Percentiles rank a stretch among this genome's conserved stretches.
Conservation (phyloP, 345 rosid species). For the Aethionema arabicum region DNA sequence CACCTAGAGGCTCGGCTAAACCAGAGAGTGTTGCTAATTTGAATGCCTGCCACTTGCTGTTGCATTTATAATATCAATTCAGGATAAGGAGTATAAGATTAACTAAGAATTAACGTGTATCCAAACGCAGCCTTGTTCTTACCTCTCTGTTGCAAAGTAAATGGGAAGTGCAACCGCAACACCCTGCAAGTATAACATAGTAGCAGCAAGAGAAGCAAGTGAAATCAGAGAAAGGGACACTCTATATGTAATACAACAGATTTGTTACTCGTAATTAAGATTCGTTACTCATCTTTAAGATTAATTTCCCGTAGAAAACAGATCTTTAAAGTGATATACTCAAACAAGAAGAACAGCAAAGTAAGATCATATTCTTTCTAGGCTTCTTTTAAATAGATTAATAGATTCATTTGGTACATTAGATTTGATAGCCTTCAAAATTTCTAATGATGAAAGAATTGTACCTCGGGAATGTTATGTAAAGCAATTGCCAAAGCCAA, state of each 20-base stretch:
- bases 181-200: conserved; percentile 53
- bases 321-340: neutral
- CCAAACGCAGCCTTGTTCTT: conserved; percentile 30
- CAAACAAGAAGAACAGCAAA: conserved; percentile 9
- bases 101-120: conserved; percentile 2
- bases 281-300: neutral
- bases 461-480: conserved; percentile 99
- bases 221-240: conserved; percentile 19
- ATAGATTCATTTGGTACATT: conserved; percentile 2
- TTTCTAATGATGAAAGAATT: conserved; percentile 23
- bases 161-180: conserved; percentile 97
- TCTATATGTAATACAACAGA: neutral
- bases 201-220: conserved; percentile 27
- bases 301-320: conserved; percentile 8
- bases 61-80: conserved; percentile 28
- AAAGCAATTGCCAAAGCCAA: conserved; percentile 95
- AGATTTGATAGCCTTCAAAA: conserved; percentile 17
- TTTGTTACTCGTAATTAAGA: too few relatives aligned
- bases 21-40: conserved; percentile 95
- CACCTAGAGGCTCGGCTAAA: conserved; percentile 97
- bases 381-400: neutral
- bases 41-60: conserved; percentile 99
- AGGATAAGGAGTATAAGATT: conserved; percentile 17
- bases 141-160: conserved; percentile 98
- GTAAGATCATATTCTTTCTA: neutral